Evolutionary conservation across 2,329 filamentous ascomycete genomes (phyloP), one percentile per base, ranked within the genome.

Genomic region (Nannizziopsis arthrosporioides): DNA sequence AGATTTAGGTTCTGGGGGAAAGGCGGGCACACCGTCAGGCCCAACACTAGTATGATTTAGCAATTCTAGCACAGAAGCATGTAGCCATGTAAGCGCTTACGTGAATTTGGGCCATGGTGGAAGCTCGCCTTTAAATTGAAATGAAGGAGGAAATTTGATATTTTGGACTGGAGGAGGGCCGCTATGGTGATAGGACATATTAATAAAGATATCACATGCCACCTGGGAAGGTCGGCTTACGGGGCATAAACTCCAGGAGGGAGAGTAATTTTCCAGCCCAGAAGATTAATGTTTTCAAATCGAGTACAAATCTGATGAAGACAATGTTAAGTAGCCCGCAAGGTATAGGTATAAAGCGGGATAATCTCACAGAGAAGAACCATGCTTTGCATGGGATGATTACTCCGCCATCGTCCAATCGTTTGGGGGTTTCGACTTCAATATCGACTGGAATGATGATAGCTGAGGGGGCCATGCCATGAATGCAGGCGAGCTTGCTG

Each of bases 101-200:
- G 31, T 50, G 43, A 50, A 50, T 32, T 43, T 47, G 18, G 48
- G 48, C 48, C 48, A 50, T 15, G 48, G 48, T 34, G 48, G 48
- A 47, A 50, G 43, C 5, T 50, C 38, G 37, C 48, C 48, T 32
- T 47, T 42, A 15, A 50, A 34, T 9, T 12, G 10, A n/a, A 50
- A 42, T 37, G 22, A 14, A 22, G 43, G 37, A n/a, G 48, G 48
- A 18, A 50, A 38, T 19, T 47, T 50, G 42, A 50, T 42, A 17
- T 45, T 45, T 10, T 36, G 36, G 18, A 43, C 18, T 19, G 48
- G 44, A 42, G 48, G 48, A 50, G 48, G 42, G 40, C 48, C 48
- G 31, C 48, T 50, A 27, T 50, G 38, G 18, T 17, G 7, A 27
- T 38, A 36, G 27, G 30, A 18, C 18, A 39, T 14, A 15, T 50